Evolutionary conservation across 177 flowering plant genomes (phyloP).

Genomic region (Vitis hybrid): DNA sequence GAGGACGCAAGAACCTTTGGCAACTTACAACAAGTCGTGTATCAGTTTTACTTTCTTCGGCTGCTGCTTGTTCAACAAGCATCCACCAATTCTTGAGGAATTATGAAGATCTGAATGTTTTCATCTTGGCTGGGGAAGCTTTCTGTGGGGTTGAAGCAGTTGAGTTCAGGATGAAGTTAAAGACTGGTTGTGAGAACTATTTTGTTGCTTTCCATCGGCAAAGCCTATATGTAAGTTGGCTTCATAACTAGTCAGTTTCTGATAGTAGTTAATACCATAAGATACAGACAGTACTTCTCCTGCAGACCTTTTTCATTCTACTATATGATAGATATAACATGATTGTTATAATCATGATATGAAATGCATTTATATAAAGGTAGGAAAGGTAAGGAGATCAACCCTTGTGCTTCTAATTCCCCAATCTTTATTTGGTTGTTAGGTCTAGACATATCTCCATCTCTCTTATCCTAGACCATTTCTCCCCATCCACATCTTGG

Average conservation of each 20-base stretch:
- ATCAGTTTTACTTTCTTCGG: constrained; percentile 79
- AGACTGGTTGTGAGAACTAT: constrained; percentile 81
- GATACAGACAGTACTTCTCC: not conserved
- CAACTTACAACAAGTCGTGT: constrained; percentile 91
- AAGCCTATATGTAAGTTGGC: constrained; percentile 68
- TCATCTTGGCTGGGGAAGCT: constrained; percentile 94
- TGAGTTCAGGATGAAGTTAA: constrained; percentile 87
- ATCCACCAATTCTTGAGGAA: constrained; percentile 88
- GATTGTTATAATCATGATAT: too few species aligned
- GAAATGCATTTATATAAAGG: too few species aligned
- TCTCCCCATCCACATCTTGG: too few species aligned
- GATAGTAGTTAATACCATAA: not conserved
- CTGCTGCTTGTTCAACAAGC: constrained; percentile 77
- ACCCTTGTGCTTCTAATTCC: too few species aligned
- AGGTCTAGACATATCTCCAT: too few species aligned
- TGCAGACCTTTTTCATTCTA: too few species aligned
- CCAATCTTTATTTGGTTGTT: too few species aligned
- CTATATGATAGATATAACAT: too few species aligned
- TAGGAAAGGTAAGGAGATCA: too few species aligned
- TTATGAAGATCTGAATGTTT: constrained; percentile 85
- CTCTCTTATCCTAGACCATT: too few species aligned
- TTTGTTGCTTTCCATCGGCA: constrained; percentile 84
- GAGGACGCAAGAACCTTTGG: constrained; percentile 95
- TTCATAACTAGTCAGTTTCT: not conserved
- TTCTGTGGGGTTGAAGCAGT: constrained; percentile 88